These are phyloP conservation scores for Mucor irregularis DNA, from an alignment of 371 early-diverging fungal species.

Conservation along the genomic window DNA sequence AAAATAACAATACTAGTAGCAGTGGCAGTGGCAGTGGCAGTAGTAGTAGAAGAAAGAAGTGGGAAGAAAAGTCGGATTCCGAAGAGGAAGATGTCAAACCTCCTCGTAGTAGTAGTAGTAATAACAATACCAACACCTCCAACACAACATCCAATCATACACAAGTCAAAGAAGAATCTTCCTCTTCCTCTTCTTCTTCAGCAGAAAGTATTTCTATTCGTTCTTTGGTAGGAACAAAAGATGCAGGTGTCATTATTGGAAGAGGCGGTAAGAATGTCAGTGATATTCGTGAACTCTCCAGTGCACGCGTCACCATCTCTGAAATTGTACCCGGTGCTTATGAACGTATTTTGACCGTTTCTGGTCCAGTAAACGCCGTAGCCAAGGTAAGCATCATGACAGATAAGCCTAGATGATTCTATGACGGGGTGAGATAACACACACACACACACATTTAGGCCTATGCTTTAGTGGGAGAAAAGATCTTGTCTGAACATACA, in stretches of 20 bases:
- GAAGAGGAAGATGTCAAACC: conserved; percentile 6
- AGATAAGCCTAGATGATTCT: no score
- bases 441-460: no score
- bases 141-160: no score
- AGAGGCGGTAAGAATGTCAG: conserved; percentile 79
- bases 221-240: conserved; percentile 78
- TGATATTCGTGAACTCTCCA: conserved; percentile 74
- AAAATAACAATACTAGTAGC: conserved; percentile 11
- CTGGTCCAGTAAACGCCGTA: conserved; percentile 72
- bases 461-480: conserved; percentile 70
- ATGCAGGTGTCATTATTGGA: conserved; percentile 86
- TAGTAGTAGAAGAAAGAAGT: conserved; percentile 11
- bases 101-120: background rate
- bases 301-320: conserved; percentile 78
- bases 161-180: no score
- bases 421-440: no score
- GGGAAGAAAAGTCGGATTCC: conserved; percentile 7
- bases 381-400: conserved; percentile 74
- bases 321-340: conserved; percentile 74
- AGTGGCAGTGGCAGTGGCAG: conserved; percentile 14
- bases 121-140: background rate
- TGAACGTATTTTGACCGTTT: conserved; percentile 76
- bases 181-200: no score
- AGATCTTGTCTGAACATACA: conserved; percentile 58
- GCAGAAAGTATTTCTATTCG: conserved; percentile 51